Evolutionary conservation across 225 moss, liverwort and hornwort genomes (phyloP).

Genomic region (Physcomitrium patens): DNA sequence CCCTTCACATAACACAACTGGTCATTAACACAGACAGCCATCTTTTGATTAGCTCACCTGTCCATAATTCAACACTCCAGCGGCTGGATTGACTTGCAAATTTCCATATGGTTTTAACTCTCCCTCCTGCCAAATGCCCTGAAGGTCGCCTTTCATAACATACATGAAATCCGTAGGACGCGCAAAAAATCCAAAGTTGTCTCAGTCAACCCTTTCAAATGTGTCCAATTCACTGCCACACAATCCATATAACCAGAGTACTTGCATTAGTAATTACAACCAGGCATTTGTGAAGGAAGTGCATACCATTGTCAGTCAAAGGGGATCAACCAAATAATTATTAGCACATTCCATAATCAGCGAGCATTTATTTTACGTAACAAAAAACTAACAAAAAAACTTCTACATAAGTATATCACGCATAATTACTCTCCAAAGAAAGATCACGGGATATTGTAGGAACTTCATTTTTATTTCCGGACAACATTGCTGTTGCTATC

Average conservation of each 20-base stretch:
- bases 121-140: slow-evolving; percentile 77
- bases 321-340: slow-evolving; percentile 3
- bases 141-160: slow-evolving; percentile 79
- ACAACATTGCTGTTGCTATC: neutral
- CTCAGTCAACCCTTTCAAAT: slow-evolving; percentile 82
- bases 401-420: neutral
- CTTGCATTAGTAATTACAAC: slow-evolving; percentile 15
- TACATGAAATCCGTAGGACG: slow-evolving; percentile 95
- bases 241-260: slow-evolving; percentile 17
- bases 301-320: neutral
- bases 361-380: neutral
- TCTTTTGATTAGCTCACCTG: slow-evolving; percentile 58
- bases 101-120: slow-evolving; percentile 87
- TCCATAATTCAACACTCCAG: slow-evolving; percentile 96
- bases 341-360: neutral
- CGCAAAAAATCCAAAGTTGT: slow-evolving; percentile 87
- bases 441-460: slow-evolving; percentile 14
- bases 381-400: neutral
- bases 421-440: neutral
- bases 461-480: neutral
- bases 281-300: slow-evolving; percentile 11
- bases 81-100: slow-evolving; percentile 81
- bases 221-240: slow-evolving; percentile 64
- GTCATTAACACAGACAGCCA: slow-evolving; percentile 21
- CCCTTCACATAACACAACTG: neutral